Evolutionary conservation across 2,329 filamentous ascomycete genomes (phyloP).

Genomic region (Fonsecaea multimorphosa): DNA sequence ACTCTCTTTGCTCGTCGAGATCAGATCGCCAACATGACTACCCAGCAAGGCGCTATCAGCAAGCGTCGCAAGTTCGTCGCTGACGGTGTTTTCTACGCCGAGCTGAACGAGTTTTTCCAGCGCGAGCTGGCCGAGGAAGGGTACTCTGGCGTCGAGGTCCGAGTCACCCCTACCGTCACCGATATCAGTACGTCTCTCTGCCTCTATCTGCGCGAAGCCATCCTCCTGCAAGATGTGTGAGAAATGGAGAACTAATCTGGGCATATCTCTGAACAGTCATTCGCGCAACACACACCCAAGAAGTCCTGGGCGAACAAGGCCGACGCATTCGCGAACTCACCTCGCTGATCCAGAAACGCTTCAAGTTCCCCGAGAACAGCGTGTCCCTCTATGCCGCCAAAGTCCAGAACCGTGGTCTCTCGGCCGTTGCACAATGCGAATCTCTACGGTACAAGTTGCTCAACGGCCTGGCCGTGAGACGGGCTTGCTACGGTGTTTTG

Average conservation of each 20-base stretch:
- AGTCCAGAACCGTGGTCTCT: constrained; percentile 99
- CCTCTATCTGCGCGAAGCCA: not conserved
- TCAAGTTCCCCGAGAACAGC: constrained; percentile 99
- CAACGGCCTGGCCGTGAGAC: constrained; percentile 97
- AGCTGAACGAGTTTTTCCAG: constrained; percentile 99
- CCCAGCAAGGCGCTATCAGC: constrained; percentile 59
- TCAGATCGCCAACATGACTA: constrained; percentile 49
- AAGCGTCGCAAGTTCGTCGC: constrained; percentile 77
- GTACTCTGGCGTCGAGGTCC: constrained; percentile 99
- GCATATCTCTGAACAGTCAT: constrained; percentile 65
- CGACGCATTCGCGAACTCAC: constrained; percentile 99
- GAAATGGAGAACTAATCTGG: constrained; percentile 15
- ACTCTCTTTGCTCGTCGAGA: constrained; percentile 2
- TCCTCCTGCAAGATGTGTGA: not conserved
- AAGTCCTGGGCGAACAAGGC: constrained; percentile 99
- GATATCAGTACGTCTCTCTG: constrained; percentile 78
- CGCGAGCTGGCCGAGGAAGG: constrained; percentile 99
- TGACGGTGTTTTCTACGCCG: constrained; percentile 99
- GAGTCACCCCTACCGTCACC: constrained; percentile 99
- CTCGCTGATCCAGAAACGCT: constrained; percentile 99
- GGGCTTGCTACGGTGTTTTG: constrained; percentile 99
- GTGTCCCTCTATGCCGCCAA: constrained; percentile 99
- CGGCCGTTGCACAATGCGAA: constrained; percentile 99
- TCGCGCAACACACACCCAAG: constrained; percentile 99
- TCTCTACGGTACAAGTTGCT: constrained; percentile 99